Evolutionary conservation across 1,284 basidiomycete genomes (phyloP), one percentile per base, ranked within the genome.

Genomic region (Termitomyces sp.): DNA sequence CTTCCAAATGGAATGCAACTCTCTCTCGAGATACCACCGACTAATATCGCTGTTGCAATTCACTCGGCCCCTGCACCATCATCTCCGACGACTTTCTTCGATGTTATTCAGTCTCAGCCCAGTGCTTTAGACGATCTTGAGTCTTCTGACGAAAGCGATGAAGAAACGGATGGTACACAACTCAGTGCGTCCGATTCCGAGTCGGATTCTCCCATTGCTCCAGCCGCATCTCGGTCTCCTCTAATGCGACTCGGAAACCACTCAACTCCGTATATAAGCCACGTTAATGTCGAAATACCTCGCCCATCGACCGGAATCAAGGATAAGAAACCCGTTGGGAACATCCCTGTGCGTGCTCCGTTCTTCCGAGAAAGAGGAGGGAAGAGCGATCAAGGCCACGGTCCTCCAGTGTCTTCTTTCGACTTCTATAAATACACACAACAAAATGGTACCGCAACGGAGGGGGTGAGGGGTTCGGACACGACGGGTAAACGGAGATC

Each of bases 51-150:
- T 39, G 64, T 71, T 28, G 64, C 71, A 49, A 67, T 75, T 8
- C 71, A 74, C 46, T 72, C 78, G 45, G 80, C 78, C 37, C 81
- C 79, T 55, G 77, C 78, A n/a, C 79, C 80, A 26, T 74, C 80
- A 9, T 80, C 84, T 9, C 79, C 84, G 0, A 78, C 81, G 26
- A 80, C 79, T 40, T 89, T 89, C 72, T 89, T 89, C 66, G 86
- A 89, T 66, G 77, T 71, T 55, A 80, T 89, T 49, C 83, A 88
- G 60, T 70, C 74, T 31, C 81, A 85, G 46, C 77, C 78, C n/a
- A 82, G 83, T 62, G 81, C 79, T 18, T 80, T 88, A 78, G 83
- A 86, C 60, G 85, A 84, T 57, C 68, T 86, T 46, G 83, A 86
- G 54, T 77, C 77, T 5, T 77, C 77, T 26, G 79, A 80, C 37